A percentile compares a stretch with the other conserved stretches of the same genome.
These are phyloP conservation scores for Trichosporon inkin DNA, from an alignment of 1,284 basidiomycete genomes.

Conservation along the genomic window DNA sequence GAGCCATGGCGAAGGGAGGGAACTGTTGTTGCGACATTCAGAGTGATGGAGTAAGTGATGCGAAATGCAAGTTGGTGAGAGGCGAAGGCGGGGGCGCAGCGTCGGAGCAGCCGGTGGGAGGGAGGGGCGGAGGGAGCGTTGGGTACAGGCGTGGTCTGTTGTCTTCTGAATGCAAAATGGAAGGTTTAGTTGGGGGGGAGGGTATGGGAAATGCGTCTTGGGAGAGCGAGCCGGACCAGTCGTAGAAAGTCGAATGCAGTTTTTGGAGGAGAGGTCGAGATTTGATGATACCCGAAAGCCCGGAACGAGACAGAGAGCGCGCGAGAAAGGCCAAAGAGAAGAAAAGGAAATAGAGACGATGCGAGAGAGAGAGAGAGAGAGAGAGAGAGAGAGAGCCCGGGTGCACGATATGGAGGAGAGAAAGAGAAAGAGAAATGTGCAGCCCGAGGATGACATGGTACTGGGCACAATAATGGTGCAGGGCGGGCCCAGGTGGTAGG, in stretches of 20 bases:
- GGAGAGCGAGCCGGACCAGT: not conserved
- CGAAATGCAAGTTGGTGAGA: not conserved
- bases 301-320: constrained; percentile 6
- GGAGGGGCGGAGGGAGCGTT: not conserved
- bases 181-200: not conserved
- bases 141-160: too few relatives aligned
- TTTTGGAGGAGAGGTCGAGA: constrained; percentile 9
- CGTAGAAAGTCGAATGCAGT: not conserved
- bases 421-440: not conserved
- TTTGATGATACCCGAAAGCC: constrained; percentile 6
- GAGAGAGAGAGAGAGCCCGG: not conserved
- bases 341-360: constrained; percentile 8
- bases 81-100: not conserved
- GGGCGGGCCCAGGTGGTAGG: too few relatives aligned
- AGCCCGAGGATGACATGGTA: not conserved
- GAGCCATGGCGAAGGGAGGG: constrained; percentile 8
- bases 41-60: not conserved
- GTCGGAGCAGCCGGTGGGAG: not conserved
- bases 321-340: not conserved
- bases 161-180: constrained; percentile 1
- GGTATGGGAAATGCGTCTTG: not conserved
- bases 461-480: not conserved
- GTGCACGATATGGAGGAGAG: not conserved
- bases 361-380: constrained; percentile 1
- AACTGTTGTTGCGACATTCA: constrained; percentile 7